phyloP scores from a whole-genome alignment of 1,284 basidiomycete genomes.

The Ganoderma lucidum region DNA sequence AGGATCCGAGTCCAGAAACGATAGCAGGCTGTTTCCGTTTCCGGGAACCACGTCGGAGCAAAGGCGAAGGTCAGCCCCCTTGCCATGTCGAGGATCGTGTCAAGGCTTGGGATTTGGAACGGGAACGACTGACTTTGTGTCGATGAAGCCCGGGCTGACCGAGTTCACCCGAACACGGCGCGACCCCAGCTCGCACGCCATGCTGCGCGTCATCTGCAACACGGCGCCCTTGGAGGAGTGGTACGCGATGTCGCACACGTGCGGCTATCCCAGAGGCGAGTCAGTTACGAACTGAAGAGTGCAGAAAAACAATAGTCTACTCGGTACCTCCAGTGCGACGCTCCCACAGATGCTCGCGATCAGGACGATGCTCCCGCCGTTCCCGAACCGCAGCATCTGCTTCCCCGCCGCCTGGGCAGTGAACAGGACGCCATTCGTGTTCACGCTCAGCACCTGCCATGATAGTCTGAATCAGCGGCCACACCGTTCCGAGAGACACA shows the following conservation, averaged over 20 bases:
- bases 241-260: constrained; percentile 58
- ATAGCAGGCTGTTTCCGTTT: not conserved
- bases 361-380: constrained; percentile 80
- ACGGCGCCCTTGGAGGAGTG: constrained; percentile 85
- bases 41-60: not conserved
- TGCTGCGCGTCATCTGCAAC: constrained; percentile 81
- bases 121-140: constrained; percentile 47
- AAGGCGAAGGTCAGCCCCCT: not conserved
- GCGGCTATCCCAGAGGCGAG: not conserved
- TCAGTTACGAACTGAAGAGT: not conserved
- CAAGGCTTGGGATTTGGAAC: not conserved
- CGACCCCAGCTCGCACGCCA: constrained; percentile 83
- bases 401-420: constrained; percentile 82
- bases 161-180: constrained; percentile 78
- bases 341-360: constrained; percentile 89
- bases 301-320: not conserved
- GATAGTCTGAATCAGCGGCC: not conserved
- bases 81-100: not conserved
- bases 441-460: constrained; percentile 72
- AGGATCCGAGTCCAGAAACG: not conserved
- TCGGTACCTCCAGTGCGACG: constrained; percentile 63
- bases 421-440: constrained; percentile 78
- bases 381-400: constrained; percentile 77
- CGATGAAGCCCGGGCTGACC: constrained; percentile 77
- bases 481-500: not conserved